Base-by-base conservation (phyloP, 2,329 filamentous ascomycete genomes). In the Talaromyces amestolkiae region DNA sequence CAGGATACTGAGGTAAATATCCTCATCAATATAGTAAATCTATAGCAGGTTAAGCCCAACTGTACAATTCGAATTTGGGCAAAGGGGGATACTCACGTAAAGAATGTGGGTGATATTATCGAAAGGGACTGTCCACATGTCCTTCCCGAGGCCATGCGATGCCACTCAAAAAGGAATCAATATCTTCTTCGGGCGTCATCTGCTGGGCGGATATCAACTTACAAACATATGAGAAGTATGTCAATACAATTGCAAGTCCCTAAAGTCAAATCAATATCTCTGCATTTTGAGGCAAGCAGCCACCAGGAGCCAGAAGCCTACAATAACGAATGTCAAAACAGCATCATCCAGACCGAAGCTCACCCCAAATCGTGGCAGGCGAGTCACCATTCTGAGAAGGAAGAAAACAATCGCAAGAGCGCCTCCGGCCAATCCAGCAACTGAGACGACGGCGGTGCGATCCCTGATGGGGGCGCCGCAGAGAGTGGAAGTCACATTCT, bases 61-160 rank as follows among this genome's bases (percentile, higher is more conserved):
- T 9, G 43, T 19, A 19, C n/a, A 45, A 11, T 45, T 22, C 9
- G 19, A 3, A 19, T 45, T 45, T 10, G 10, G 43, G n/a, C 1
- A 71, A 11, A 45, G 39, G 15, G n/a, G 11, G 15, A 33, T 41
- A 66, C 67, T 68, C 11, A 72, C 76, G 54, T 77, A 75, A 47
- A 82, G 77, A 65, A 81, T 75, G 3, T 72, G 63, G 0, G 79
- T 81, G 61, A 82, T 78, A 43, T 81, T 70, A 24, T 80, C 73
- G 31, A 77, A 76, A 1, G 76, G 72, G 2, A 83, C 71, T 37
- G 74, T 78, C 81, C 81, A 83, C 67, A 82, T 78, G 63, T 83
- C 80, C 33, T 71, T 73, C 10, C 43, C 43, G n/a, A 45, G 43
- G n/a, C 43, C 43, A 22, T 45, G 43, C n/a, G 43, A 45, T 22